These are phyloP conservation scores for Barbatosphaeria neglecta DNA, from an alignment of 495 filamentous ascomycete genomes.

Conservation along the genomic window DNA sequence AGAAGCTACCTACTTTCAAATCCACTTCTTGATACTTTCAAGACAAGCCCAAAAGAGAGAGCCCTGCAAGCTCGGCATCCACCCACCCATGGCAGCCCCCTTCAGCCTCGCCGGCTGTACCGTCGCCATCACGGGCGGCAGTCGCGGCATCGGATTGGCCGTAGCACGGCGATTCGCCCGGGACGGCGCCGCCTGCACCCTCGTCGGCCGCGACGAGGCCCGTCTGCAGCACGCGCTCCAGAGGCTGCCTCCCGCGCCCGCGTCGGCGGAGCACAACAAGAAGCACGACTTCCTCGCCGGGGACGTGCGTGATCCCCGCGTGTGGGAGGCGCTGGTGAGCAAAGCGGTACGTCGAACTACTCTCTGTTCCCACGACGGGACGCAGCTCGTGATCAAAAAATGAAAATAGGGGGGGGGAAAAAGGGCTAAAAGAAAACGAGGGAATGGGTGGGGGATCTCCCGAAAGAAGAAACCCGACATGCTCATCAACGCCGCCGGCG, in stretches of 20 bases:
- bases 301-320: constrained; percentile 4
- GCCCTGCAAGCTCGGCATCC: no score
- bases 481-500: constrained; percentile 67
- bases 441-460: constrained; percentile 15
- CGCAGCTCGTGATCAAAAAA: background rate
- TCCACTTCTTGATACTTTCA: no score
- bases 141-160: constrained; percentile 28
- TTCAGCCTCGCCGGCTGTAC: constrained; percentile 19
- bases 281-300: constrained; percentile 4
- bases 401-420: background rate
- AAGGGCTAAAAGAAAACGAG: background rate
- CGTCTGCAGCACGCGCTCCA: constrained; percentile 25
- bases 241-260: constrained; percentile 4
- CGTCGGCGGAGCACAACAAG: constrained; percentile 9
- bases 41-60: no score
- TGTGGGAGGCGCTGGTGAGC: constrained; percentile 10
- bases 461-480: constrained; percentile 32
- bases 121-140: constrained; percentile 27
- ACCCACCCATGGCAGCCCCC: background rate
- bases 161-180: constrained; percentile 57
- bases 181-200: constrained; percentile 46
- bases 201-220: constrained; percentile 37
- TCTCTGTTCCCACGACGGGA: constrained; percentile 1
- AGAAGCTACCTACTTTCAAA: background rate
- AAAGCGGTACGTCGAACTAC: constrained; percentile 1